A percentile compares a stretch with the other conserved stretches of the same genome.
phyloP scores from a whole-genome alignment of 169 alveolate species.

The Babesia gibsoni region DNA sequence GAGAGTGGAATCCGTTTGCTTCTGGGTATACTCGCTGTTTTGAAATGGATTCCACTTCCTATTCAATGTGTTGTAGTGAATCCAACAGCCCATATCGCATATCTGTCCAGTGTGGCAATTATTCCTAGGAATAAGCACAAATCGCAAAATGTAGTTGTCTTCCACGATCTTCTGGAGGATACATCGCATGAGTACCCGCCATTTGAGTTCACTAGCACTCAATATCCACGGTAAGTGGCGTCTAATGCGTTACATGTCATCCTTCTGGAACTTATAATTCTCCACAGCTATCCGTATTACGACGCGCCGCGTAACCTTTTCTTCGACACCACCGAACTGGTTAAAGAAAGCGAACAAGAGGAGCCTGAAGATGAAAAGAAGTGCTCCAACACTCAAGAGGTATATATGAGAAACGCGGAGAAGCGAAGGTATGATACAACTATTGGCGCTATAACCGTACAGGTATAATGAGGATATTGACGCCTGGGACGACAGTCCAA shows the following conservation, averaged over 20 bases:
- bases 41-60: background rate
- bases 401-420: conserved; percentile 38
- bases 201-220: background rate
- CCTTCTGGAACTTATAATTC: background rate
- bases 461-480: conserved; percentile 24
- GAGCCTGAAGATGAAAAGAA: background rate
- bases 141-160: background rate
- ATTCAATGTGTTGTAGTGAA: background rate
- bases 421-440: background rate
- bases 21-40: background rate
- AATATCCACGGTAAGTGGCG: conserved; percentile 51
- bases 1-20: background rate
- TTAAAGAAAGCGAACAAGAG: background rate
- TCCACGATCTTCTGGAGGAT: conserved; percentile 22
- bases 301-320: conserved; percentile 65
- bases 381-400: conserved; percentile 23
- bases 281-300: conserved; percentile 53
- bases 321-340: conserved; percentile 23
- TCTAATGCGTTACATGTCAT: no score
- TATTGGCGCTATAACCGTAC: background rate
- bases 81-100: background rate
- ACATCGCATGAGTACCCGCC: background rate
- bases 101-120: background rate
- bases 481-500: conserved; percentile 49
- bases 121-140: background rate